Evolutionary conservation across 108 stramenopile genomes (phyloP).

Genomic region (Nitzschia sp.): DNA sequence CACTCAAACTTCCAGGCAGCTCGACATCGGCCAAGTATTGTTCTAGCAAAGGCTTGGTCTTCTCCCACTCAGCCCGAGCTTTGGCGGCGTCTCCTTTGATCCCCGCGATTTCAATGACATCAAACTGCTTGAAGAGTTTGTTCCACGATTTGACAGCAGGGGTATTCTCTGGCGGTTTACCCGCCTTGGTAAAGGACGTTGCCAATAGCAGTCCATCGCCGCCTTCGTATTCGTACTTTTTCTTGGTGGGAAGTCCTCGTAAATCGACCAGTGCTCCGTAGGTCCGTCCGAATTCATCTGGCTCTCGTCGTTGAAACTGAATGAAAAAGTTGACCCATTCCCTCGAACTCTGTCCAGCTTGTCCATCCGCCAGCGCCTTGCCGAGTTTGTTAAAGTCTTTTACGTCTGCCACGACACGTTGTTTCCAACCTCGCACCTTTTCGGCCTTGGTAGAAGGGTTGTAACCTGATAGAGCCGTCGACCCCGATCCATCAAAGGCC

Average conservation of each 20-base stretch:
- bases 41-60: conserved; percentile 31
- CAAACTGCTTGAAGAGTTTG: conserved; percentile 37
- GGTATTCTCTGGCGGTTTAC: conserved; percentile 55
- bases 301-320: conserved; percentile 43
- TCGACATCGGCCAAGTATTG: conserved; percentile 48
- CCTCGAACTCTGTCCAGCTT: conserved; percentile 16
- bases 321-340: conserved; percentile 65
- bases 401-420: conserved; percentile 53
- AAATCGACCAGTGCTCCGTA: conserved; percentile 59
- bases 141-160: conserved; percentile 49
- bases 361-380: conserved; percentile 36
- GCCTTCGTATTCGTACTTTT: conserved; percentile 31
- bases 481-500: conserved; percentile 62
- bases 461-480: conserved; percentile 40
- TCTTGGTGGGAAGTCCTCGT: conserved; percentile 33
- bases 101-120: conserved; percentile 53
- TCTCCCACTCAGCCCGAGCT: conserved; percentile 40
- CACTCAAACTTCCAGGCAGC: conserved; percentile 36
- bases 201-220: conserved; percentile 52
- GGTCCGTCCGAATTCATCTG: conserved; percentile 47
- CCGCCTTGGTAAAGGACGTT: conserved; percentile 47
- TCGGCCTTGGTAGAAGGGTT: conserved; percentile 41
- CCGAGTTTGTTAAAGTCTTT: conserved; percentile 49
- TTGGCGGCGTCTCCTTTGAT: conserved; percentile 48
- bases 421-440: conserved; percentile 26